Conservation (phyloP, 2,329 filamentous ascomycete genomes). For the Saccharata proteae region DNA sequence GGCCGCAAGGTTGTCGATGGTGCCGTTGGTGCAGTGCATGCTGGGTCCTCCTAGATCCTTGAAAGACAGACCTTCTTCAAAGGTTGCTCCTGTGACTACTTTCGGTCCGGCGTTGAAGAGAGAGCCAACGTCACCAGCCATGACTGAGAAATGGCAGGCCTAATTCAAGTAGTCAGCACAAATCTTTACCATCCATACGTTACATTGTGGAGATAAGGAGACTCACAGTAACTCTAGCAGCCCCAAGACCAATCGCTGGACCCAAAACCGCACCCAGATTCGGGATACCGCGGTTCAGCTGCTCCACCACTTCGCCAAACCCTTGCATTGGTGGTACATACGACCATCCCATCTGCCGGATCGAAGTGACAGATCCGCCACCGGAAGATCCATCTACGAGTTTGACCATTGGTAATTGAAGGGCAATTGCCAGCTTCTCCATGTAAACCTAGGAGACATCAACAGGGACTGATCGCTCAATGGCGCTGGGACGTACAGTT, state of each 20-base stretch:
- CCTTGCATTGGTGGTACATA: constrained; percentile 47
- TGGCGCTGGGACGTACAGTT: constrained; percentile 24
- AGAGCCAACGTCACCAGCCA: constrained; percentile 50
- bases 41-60: constrained; percentile 47
- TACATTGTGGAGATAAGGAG: background rate
- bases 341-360: constrained; percentile 42
- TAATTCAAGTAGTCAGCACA: background rate
- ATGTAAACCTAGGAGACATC: constrained; percentile 36
- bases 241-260: constrained; percentile 51
- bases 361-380: constrained; percentile 50
- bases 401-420: constrained; percentile 50
- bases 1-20: constrained; percentile 51
- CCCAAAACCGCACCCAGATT: constrained; percentile 52
- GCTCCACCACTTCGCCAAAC: constrained; percentile 42
- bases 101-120: constrained; percentile 54
- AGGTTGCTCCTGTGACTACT: constrained; percentile 48
- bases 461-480: constrained; percentile 7
- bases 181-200: background rate
- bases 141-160: constrained; percentile 52
- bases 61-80: constrained; percentile 49
- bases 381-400: constrained; percentile 53
- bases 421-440: constrained; percentile 46
- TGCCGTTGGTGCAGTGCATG: constrained; percentile 54
- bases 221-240: constrained; percentile 48
- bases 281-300: constrained; percentile 51